Conservation (phyloP, 2,329 filamentous ascomycete genomes). For the Fusarium verrucosum region DNA sequence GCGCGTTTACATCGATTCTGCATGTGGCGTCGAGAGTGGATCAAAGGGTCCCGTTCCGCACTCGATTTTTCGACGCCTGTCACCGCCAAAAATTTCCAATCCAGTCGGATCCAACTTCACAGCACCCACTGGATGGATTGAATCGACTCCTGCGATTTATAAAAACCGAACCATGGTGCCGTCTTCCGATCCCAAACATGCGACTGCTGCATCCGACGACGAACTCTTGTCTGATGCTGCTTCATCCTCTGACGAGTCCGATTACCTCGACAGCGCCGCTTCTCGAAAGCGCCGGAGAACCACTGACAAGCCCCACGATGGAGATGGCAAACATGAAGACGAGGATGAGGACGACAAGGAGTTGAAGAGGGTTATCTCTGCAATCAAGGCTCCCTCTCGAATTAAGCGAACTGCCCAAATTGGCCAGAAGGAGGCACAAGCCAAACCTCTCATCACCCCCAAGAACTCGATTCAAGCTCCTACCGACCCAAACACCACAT, state of each 20-base stretch:
- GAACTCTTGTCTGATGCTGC: conserved; percentile 21
- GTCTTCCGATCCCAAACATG: conserved; percentile 30
- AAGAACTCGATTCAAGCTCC: conserved; percentile 58
- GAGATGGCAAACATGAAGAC: conserved; percentile 41
- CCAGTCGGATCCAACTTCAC: conserved; percentile 19
- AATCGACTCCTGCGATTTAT: conserved; percentile 38
- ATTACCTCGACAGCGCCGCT: conserved; percentile 57
- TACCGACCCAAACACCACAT: conserved; percentile 68
- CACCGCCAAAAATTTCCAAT: conserved; percentile 44
- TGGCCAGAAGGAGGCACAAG: conserved; percentile 32
- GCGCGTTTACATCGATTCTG: conserved; percentile 40
- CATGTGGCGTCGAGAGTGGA: conserved; percentile 15
- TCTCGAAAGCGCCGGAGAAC: conserved; percentile 59
- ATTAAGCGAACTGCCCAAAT: conserved; percentile 54
- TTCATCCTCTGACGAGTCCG: conserved; percentile 55
- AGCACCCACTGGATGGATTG: conserved; percentile 18
- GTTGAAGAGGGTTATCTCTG: conserved; percentile 50
- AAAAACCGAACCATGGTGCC: conserved; percentile 36
- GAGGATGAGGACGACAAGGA: conserved; percentile 47
- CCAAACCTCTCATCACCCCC: conserved; percentile 33
- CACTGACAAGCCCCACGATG: conserved; percentile 42
- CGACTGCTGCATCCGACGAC: conserved; percentile 32
- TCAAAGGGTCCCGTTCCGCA: conserved; percentile 22
- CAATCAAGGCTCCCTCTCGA: conserved; percentile 63
- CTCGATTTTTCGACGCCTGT: conserved; percentile 37